Evolutionary conservation across 306 rosid species (phyloP), one percentile per base, ranked within the genome.

Genomic region (Quercus engelmannii): DNA sequence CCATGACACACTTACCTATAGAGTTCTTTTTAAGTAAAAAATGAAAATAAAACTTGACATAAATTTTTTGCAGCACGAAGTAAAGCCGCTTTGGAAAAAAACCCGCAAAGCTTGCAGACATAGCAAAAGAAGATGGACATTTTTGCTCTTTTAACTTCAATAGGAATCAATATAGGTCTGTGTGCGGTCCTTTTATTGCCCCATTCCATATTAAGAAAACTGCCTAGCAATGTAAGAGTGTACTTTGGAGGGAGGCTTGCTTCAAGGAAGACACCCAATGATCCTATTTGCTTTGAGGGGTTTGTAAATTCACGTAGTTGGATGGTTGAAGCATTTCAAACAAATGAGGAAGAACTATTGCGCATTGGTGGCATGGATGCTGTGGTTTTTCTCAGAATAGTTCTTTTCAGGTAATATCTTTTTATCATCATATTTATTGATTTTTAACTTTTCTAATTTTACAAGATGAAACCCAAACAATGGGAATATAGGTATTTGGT

Each of bases 271-370:
- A 85, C 64, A 78, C 83, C 55, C 17, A 5, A n/a, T 21, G 89
- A 82, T 65, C 58, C 84, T 12, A 77, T 86, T 77, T 83, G 81
- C 81, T 85, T 95, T 57, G 98, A 93, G 72, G 90, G 99, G 85
- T 93, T 93, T 79, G 93, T 93, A 69, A 94, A 98, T 41, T 93
- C 99, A 70, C 96, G 97, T 52, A 81, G 90, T 69, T 95, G 98
- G 99, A 78, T 91, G 43, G n/a, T 90, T 83, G 93, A 81, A 87
- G 94, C 97, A 41, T 93, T 96, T 92, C 84, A 87, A 78, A 86
- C 93, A 28, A 84, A 87, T 58, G 96, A 95, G 75, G 96, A 90
- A 59, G 99, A 95, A 52, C 35, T 93, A 41, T 76, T 93, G 81
- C 69, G 73, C 76, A 41, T 71, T 62, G 97, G 92, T 78, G 99